Percentiles rank a stretch among this genome's conserved stretches.
Conservation (phyloP, 768 basidiomycete species). For the Clitopilus passeckerianus region DNA sequence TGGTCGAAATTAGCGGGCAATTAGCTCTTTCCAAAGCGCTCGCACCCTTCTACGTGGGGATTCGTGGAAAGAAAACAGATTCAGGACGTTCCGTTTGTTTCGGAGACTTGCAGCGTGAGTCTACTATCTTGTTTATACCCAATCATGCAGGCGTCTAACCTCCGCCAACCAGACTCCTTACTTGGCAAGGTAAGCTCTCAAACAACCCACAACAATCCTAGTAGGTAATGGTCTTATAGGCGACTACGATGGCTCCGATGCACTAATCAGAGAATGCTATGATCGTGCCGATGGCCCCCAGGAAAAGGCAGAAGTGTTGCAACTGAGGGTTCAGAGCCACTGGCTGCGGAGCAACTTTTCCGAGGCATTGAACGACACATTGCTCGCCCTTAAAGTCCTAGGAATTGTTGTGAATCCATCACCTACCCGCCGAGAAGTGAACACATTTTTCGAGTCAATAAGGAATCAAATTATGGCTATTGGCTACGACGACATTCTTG, state of each 20-base stretch:
- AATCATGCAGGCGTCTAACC: not conserved
- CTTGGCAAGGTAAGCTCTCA: slow-evolving; percentile 53
- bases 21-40: slow-evolving; percentile 59
- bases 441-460: slow-evolving; percentile 64
- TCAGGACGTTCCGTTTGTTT: slow-evolving; percentile 46
- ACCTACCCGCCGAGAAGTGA: slow-evolving; percentile 50
- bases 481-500: slow-evolving; percentile 64
- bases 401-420: slow-evolving; percentile 55
- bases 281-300: slow-evolving; percentile 42
- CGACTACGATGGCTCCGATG: slow-evolving; percentile 47
- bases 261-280: slow-evolving; percentile 50
- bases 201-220: not conserved
- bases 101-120: slow-evolving; percentile 61
- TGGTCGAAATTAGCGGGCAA: slow-evolving; percentile 40
- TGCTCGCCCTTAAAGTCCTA: slow-evolving; percentile 53
- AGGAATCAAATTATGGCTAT: slow-evolving; percentile 67
- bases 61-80: slow-evolving; percentile 46
- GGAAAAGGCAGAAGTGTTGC: slow-evolving; percentile 51
- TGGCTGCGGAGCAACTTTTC: slow-evolving; percentile 55
- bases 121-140: not conserved
- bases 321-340: slow-evolving; percentile 58
- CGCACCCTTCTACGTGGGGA: slow-evolving; percentile 46
- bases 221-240: not conserved
- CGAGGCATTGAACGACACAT: slow-evolving; percentile 53
- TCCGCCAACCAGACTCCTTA: slow-evolving; percentile 38